Base-by-base conservation (phyloP, 1,139 yeast species). In the Debaryomycetaceae sp. region DNA sequence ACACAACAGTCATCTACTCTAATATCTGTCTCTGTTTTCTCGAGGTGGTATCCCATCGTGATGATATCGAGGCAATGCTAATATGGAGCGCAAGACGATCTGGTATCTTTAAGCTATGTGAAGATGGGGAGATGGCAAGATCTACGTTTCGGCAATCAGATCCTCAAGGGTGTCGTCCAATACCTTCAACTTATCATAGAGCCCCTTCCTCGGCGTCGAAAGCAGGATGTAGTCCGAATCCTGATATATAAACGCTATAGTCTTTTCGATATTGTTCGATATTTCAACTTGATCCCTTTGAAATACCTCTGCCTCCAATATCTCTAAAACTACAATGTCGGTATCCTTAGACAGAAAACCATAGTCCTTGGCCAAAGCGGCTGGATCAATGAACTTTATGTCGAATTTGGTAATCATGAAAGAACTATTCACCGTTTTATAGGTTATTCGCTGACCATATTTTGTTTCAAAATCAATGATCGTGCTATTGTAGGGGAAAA, bases 401-500 rank as follows among this genome's bases (percentile, higher is more conserved):
- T 56, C 57, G 6, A 71, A 72, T 22, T 54, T 42, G 8, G 53
- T 59, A 20, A 72, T 46, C 6, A 53, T 38, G 20, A 72, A 55
- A 20, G 65, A 48, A 37, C 58, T 52, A 24, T 66, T 58, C 5
- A 46, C 39, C 0, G 74, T 67, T 23, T 58, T 52, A 42, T 49
- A 63, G 0, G 76, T 69, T 38, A 71, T 57, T 36, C 75, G 50
- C 41, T 66, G 69, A 24, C 59, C 52, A 44, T 68, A 57, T 11
- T 45, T 48, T 35, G 53, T 53, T 47, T 72, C 76, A 49, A 68
- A 72, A 22, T 50, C 39, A 6, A 58, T 52, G 1, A 68, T 57
- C 0, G 72, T 60, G 2, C 63, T 57, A 6, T 56, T 49, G 39
- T 56, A 60, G 1, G 66, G 66, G 44, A 72, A 65, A 3, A 53